Conservation (phyloP, 257 asterid species). For the Verbascum thapsus region DNA sequence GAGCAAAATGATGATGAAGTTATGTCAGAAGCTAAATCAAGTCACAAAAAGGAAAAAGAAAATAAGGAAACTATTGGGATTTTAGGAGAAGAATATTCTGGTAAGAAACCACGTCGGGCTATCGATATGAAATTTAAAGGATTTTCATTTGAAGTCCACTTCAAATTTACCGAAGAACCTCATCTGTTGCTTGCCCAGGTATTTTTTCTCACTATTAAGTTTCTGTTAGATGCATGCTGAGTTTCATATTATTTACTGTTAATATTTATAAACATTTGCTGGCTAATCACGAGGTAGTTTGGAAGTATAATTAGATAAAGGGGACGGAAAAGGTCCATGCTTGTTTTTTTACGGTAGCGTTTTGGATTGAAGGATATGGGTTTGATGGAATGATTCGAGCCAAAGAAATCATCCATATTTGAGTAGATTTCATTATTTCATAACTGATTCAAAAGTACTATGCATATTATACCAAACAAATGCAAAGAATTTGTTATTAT, state of each 20-base stretch:
- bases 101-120: constrained; percentile 37
- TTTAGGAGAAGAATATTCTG: not conserved
- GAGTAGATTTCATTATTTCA: not conserved
- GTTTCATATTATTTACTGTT: not conserved
- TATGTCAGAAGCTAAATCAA: constrained; percentile 39
- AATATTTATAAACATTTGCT: not conserved
- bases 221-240: not conserved
- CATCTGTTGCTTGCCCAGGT: constrained; percentile 92
- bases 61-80: constrained; percentile 12
- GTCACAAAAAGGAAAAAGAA: constrained; percentile 29
- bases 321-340: too few relatives aligned
- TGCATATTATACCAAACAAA: too few relatives aligned
- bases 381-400: too few relatives aligned
- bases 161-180: constrained; percentile 64
- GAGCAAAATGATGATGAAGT: constrained; percentile 35
- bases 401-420: not conserved
- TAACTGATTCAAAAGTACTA: too few relatives aligned
- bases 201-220: constrained; percentile 6
- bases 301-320: not conserved
- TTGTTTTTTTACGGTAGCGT: too few relatives aligned
- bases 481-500: too few relatives aligned
- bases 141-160: constrained; percentile 53
- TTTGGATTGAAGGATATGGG: too few relatives aligned
- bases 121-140: constrained; percentile 45
- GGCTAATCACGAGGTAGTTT: not conserved